Evolutionary conservation across 2,329 filamentous ascomycete species (phyloP).

Genomic region (Talaromyces piceae): DNA sequence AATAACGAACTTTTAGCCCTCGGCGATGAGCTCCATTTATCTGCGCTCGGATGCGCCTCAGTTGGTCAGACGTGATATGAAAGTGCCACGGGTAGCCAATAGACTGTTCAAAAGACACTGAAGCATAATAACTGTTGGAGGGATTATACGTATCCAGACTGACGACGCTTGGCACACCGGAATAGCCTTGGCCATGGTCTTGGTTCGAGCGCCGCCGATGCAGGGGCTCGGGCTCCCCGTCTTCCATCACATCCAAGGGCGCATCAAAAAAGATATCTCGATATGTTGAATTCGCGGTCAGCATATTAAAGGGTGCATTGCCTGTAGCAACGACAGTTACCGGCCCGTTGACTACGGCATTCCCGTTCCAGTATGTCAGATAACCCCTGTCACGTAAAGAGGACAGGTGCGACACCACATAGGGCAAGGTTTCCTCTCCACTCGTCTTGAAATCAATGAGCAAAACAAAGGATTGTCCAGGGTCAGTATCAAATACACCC

Average conservation of each 20-base stretch:
- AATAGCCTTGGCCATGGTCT: constrained; percentile 40
- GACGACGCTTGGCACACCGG: constrained; percentile 31
- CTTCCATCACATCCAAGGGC: constrained; percentile 37
- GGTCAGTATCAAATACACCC: constrained; percentile 52
- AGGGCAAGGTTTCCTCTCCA: constrained; percentile 27
- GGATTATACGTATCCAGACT: constrained; percentile 37
- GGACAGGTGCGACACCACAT: constrained; percentile 29
- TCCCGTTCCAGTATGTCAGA: constrained; percentile 39
- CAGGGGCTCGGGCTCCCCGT: constrained; percentile 8
- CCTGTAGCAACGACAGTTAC: constrained; percentile 44
- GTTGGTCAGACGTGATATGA: constrained; percentile 38
- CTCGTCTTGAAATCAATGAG: constrained; percentile 64
- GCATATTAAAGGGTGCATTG: constrained; percentile 38
- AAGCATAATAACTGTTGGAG: constrained; percentile 53
- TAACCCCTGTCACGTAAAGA: constrained; percentile 37
- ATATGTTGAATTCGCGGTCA: constrained; percentile 41
- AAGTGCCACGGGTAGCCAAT: constrained; percentile 47
- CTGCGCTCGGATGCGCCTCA: constrained; percentile 43
- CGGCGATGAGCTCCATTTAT: constrained; percentile 44
- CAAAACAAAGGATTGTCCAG: constrained; percentile 51
- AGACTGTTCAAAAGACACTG: constrained; percentile 43
- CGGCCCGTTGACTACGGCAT: constrained; percentile 26
- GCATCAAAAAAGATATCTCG: constrained; percentile 52
- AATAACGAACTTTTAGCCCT: constrained; percentile 51
- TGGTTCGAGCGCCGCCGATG: neutral